Evolutionary conservation across 2,329 filamentous ascomycete genomes (phyloP).

Genomic region (Arthrobotrys iridis): DNA sequence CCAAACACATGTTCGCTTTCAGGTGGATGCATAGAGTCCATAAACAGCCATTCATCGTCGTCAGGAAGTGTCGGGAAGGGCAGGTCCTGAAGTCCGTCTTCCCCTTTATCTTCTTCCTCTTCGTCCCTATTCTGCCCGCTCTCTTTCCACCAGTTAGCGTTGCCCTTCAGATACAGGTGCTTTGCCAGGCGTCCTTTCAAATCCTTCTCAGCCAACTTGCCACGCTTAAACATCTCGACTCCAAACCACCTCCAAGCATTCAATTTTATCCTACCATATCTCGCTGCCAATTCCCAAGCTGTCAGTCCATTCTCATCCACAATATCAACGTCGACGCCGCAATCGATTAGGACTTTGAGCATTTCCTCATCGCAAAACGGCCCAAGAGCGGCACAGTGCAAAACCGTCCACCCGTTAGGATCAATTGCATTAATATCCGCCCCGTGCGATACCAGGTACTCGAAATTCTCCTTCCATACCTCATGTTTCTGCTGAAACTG

Average conservation of each 20-base stretch:
- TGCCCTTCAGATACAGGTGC: slow-evolving; percentile 31
- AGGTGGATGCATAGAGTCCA: slow-evolving; percentile 45
- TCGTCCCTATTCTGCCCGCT: background rate
- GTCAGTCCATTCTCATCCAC: slow-evolving; percentile 19
- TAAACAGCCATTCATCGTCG: slow-evolving; percentile 51
- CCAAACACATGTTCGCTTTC: slow-evolving; percentile 47
- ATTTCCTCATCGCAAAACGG: slow-evolving; percentile 44
- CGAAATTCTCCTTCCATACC: slow-evolving; percentile 39
- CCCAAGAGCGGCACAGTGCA: slow-evolving; percentile 47
- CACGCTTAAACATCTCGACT: slow-evolving; percentile 40
- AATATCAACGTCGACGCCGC: slow-evolving; percentile 24
- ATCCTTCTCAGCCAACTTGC: slow-evolving; percentile 16
- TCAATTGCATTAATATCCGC: slow-evolving; percentile 42
- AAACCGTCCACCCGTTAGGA: slow-evolving; percentile 30
- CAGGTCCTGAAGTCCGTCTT: background rate
- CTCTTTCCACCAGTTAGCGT: slow-evolving; percentile 27
- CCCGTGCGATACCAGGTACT: slow-evolving; percentile 22
- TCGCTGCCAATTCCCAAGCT: slow-evolving; percentile 36
- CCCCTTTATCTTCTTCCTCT: background rate
- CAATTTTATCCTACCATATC: slow-evolving; percentile 23
- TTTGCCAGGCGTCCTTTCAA: slow-evolving; percentile 25
- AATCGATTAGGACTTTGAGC: slow-evolving; percentile 28
- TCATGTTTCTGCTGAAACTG: slow-evolving; percentile 44
- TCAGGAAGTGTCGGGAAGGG: slow-evolving; percentile 15
- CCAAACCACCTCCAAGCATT: slow-evolving; percentile 45